These are phyloP conservation scores for Coffea humblotiana DNA, from an alignment of 305 asterid species.

Conservation along the genomic window DNA sequence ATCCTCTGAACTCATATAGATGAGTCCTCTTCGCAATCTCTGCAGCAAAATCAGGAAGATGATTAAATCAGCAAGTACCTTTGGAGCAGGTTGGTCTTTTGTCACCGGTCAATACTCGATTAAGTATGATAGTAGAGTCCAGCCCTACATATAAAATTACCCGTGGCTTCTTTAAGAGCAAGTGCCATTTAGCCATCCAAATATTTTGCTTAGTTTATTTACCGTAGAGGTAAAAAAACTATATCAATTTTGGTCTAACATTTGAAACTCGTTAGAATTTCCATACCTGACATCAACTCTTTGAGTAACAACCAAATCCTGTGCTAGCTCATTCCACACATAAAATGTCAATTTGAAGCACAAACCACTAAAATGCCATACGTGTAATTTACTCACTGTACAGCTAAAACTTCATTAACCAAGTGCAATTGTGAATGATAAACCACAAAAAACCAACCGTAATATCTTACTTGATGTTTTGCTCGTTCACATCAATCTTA, in stretches of 20 bases:
- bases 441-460: background rate
- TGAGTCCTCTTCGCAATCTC: conserved; percentile 76
- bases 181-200: background rate
- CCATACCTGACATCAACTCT: background rate
- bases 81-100: background rate
- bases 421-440: background rate
- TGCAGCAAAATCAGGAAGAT: conserved; percentile 33
- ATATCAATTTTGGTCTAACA: background rate
- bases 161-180: background rate
- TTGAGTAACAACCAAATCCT: background rate
- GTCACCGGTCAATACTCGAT: background rate
- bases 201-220: too few species aligned
- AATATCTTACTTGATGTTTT: background rate
- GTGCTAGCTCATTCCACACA: background rate
- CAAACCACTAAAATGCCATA: background rate
- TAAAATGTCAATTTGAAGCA: too few species aligned
- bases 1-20: conserved; percentile 80
- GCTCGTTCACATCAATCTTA: background rate
- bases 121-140: background rate
- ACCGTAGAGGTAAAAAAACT: too few species aligned
- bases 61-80: background rate
- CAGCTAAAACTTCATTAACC: background rate
- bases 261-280: background rate
- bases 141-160: background rate
- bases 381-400: background rate